Evolutionary conservation across 495 filamentous ascomycete species (phyloP), one percentile per base, ranked within the genome.

Genomic region (Darksidea phi): DNA sequence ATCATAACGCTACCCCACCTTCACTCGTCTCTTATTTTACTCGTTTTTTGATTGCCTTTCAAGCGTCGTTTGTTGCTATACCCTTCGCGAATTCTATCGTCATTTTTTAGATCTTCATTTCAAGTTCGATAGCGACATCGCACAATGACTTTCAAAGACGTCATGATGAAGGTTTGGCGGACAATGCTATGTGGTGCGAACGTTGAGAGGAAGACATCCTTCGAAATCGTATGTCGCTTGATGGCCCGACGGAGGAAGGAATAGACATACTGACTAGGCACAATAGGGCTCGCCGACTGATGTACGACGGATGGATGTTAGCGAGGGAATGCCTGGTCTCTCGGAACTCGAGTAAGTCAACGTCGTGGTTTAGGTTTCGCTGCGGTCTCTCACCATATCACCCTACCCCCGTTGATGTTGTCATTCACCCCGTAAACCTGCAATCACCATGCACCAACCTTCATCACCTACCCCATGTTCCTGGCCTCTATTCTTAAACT

Each of bases 241-340:
- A 45, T 32, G 13, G 43, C 42, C 26, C 28, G 2, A 17, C 18
- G 17, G 20, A 32, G 7, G 15, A 11, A 15, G 18, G 11, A 13
- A 7, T 50, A 25, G 17, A 18, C 17, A 17, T 54, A 32, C 49
- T 43, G 12, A 51, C 28, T 32, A 32, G 28, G 17, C 32, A 8
- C 1, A 3, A 28, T 28, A 71, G 71, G 66, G 68, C 48, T 64
- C 64, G 61, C 72, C 72, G 5, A 74, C 67, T 13, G 57, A 74
- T 61, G 71, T 74, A 41, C 68, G 73, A 6, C 56, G 61, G 36
- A 56, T 69, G 25, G 73, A 72, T 32, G 59, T 73, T 12, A 45
- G 6, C 24, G 10, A 34, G 3, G 41, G 43, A 15, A 54, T 74
- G 28, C 62, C 61, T 7, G 68, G 63, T 20, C 59, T 75, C 0